Percentiles rank a stretch among this genome's conserved stretches.
Evolutionary conservation across 208 protist species (phyloP).

Genomic region (Crithidia brevicula): DNA sequence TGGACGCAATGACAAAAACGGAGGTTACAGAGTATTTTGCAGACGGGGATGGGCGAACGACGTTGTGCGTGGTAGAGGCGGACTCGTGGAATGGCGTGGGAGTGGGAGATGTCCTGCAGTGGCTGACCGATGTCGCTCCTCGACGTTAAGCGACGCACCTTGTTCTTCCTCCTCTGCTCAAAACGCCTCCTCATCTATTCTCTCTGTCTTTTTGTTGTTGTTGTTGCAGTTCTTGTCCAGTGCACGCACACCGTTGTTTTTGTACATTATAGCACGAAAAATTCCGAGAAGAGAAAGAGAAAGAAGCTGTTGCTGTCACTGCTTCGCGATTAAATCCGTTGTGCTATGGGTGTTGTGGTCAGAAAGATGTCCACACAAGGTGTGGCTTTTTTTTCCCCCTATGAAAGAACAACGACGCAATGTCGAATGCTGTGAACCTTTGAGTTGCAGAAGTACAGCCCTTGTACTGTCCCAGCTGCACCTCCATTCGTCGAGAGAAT

Average conservation of each 20-base stretch:
- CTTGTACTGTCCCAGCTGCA: no score
- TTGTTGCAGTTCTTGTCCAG: background rate
- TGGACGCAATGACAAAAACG: conserved; percentile 45
- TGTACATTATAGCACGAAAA: background rate
- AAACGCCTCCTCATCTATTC: background rate
- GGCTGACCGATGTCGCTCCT: conserved; percentile 29
- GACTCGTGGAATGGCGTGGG: conserved; percentile 86
- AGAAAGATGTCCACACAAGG: no score
- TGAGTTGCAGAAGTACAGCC: no score
- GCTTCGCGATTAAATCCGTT: no score
- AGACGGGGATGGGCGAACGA: background rate
- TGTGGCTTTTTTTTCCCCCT: no score
- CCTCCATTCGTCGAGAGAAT: no score
- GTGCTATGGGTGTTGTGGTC: no score
- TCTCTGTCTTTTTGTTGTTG: background rate
- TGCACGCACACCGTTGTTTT: background rate
- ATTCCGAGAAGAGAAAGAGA: background rate
- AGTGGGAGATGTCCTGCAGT: conserved; percentile 52
- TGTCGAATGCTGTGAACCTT: no score
- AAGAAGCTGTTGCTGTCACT: no score
- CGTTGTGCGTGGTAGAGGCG: conserved; percentile 44
- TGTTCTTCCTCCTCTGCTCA: no score
- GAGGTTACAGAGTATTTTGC: conserved; percentile 49
- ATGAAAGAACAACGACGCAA: no score
- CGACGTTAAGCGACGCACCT: no score